Base-by-base conservation (phyloP, 768 basidiomycete species). In the Leccinellum rugosiceps region DNA sequence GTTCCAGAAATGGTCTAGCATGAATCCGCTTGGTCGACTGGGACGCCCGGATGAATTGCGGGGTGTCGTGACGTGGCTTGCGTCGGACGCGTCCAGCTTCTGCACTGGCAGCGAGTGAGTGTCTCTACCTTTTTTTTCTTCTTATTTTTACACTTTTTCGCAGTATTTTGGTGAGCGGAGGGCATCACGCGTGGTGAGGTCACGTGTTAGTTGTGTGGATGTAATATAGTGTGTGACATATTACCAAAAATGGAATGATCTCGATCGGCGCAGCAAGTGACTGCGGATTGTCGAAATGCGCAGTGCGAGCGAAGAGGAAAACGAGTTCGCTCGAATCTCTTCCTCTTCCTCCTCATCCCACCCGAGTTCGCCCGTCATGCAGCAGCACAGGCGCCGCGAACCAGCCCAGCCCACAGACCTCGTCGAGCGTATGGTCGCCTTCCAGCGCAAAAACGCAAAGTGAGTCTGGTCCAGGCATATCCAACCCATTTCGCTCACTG, bases 61-160 rank as follows among this genome's bases (percentile, higher is more conserved):
- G 1, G 89, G 90, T 1, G 87, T 88, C 1, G 75, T 83, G 47
- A 73, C 80, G 0, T 91, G 88, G 88, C 73, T 91, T 9, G 84
- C 88, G 26, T 84, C 83, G 60, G 87, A 90, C 57, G 88, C 89
- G 48, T 87, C 86, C 4, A 87, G 81, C 30, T 91, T 86, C 68
- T 89, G 87, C 65, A 91, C 90, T 0, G 88, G 88, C 1, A 89
- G 88, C 86, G 88, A 90, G 88, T 90, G 64, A 53, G 87, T 83
- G 3, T 9, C 1, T n/a, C n/a, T n/a, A n/a, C n/a, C 43, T 0
- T 38, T 34, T 31, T 6, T 14, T 35, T 8, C 17, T n/a, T 38
- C 14, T n/a, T 5, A 38, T 9, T n/a, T n/a, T n/a, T n/a, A n/a
- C n/a, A n/a, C n/a, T n/a, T n/a, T n/a, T n/a, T n/a, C n/a, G n/a